Conservation (phyloP, 305 asterid species). For the Galium porrigens region DNA sequence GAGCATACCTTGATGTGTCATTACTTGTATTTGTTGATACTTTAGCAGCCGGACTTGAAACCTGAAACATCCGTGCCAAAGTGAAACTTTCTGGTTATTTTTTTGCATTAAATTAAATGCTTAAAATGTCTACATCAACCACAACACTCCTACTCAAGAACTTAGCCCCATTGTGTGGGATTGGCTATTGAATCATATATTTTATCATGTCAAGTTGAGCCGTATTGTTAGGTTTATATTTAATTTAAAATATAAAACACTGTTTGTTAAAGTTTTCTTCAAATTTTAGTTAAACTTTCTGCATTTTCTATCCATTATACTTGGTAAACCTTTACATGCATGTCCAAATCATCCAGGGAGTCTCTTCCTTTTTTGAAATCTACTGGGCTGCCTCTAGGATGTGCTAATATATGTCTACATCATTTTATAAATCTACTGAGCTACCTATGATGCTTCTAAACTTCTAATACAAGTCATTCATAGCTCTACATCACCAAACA, state of each 20-base stretch:
- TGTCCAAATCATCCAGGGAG: too few species aligned
- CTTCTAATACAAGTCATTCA: not conserved
- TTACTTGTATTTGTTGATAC: slow-evolving; percentile 42
- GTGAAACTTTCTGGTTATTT: slow-evolving; percentile 6
- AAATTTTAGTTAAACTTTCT: not conserved
- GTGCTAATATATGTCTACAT: not conserved
- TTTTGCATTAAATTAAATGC: not conserved
- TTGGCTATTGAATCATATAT: not conserved
- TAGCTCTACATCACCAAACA: too few species aligned
- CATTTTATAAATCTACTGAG: not conserved
- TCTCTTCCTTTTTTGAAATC: too few species aligned
- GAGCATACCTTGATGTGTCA: slow-evolving; percentile 51
- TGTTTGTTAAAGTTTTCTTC: not conserved
- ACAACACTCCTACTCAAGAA: not conserved
- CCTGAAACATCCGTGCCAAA: slow-evolving; percentile 32
- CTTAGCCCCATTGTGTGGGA: not conserved
- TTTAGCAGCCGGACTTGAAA: slow-evolving; percentile 51
- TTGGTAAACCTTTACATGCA: too few species aligned
- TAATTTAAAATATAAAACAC: too few species aligned
- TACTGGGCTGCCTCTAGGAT: too few species aligned
- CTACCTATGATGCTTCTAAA: not conserved
- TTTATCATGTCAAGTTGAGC: not conserved
- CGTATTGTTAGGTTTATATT: not conserved
- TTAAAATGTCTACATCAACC: not conserved
- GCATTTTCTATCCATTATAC: too few species aligned